Evolutionary conservation across 441 rosid species (phyloP).

Genomic region (Sinapis alba): DNA sequence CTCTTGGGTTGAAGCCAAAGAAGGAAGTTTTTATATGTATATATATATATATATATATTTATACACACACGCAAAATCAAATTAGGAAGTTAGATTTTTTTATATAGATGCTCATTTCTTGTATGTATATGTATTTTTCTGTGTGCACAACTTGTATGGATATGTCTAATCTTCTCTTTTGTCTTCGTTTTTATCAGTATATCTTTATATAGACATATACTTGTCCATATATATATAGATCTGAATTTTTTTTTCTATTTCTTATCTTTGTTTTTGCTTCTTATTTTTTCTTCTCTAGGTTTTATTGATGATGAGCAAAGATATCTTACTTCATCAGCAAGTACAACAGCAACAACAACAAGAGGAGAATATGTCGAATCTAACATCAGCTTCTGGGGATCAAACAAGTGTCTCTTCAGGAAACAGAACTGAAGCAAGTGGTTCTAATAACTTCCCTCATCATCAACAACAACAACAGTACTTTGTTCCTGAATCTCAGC

Average conservation of each 20-base stretch:
- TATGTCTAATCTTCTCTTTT: slow-evolving; percentile 22
- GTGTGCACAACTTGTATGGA: too few species aligned
- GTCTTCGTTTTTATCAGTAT: slow-evolving; percentile 29
- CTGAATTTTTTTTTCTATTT: slow-evolving; percentile 7
- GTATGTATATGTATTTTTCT: slow-evolving; percentile 42
- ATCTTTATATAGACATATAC: not conserved
- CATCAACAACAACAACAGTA: slow-evolving; percentile 27
- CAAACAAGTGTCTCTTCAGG: slow-evolving; percentile 85
- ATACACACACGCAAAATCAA: slow-evolving; percentile 7
- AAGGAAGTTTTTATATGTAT: slow-evolving; percentile 25
- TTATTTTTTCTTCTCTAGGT: not conserved
- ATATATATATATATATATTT: too few species aligned
- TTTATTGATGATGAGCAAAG: slow-evolving; percentile 49
- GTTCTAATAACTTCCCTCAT: slow-evolving; percentile 36
- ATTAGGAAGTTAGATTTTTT: slow-evolving; percentile 21
- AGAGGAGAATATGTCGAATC: slow-evolving; percentile 82
- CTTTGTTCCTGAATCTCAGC: slow-evolving; percentile 51
- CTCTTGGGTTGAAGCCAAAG: slow-evolving; percentile 74
- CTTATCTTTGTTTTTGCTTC: not conserved
- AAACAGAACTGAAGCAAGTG: slow-evolving; percentile 53
- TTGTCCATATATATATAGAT: slow-evolving; percentile 23
- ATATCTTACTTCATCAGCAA: slow-evolving; percentile 53
- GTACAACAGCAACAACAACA: slow-evolving; percentile 22
- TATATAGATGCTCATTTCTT: slow-evolving; percentile 17
- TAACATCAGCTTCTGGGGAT: slow-evolving; percentile 82